Evolutionary conservation across 2,329 filamentous ascomycete genomes (phyloP), one percentile per base, ranked within the genome.

Genomic region (Hymenoscyphus repandus): DNA sequence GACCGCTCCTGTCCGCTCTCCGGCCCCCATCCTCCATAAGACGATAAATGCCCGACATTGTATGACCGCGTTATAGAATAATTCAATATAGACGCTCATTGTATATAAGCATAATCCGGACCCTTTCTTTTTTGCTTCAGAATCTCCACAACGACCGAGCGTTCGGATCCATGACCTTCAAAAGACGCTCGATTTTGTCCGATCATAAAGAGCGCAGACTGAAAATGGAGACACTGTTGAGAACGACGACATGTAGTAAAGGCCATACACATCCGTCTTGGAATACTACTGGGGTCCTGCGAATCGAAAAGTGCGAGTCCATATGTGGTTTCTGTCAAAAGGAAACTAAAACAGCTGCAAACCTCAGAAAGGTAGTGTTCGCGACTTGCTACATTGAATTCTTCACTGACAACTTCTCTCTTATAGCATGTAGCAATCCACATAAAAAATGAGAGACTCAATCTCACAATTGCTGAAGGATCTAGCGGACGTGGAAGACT

Each of bases 281-380:
- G 62, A 62, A 60, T 45, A 63, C 58, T 2, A 61, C 55, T 0
- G 59, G 62, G 5, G 45, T 63, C 2, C 43, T 64, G 18, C 51
- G 55, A 17, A 62, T 64, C 30, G 61, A 60, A 4, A 62, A 62
- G 47, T 64, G 61, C 45, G 60, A 64, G 44, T 58, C 54, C 2
- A 50, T 64, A 1, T 64, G 62, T 60, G 60, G 62, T 15, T 63
- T 63, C 38, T 64, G 61, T 44, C 58, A 62, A 47, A 64, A 63
- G 43, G 61, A 64, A 48, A 63, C 62, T 5, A 61, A 63, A 46
- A 63, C 61, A 5, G 61, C 62, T 30, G 61, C 60, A 37, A 63
- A 64, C 49, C 50, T 64, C 12, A 56, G 62, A 50, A 64, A 64
- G 60, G 61, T 62, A 13, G 12, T 44, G 37, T 45, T 20, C 18